Evolutionary conservation across 106 monocot species (phyloP).

Genomic region (Dendrobium chrysotoxum): DNA sequence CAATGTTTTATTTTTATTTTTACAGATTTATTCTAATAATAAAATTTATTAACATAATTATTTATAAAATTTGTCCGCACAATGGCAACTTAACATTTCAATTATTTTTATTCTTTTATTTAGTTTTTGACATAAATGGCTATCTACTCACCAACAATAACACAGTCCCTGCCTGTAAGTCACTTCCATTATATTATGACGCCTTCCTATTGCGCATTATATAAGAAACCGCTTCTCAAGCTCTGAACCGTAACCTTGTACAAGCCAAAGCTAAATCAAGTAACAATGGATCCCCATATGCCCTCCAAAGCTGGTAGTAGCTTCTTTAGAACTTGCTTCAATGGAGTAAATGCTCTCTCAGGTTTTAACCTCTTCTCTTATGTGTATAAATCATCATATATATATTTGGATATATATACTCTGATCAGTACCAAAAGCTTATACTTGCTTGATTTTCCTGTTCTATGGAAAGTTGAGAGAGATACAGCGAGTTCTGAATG

Average conservation of each 20-base stretch:
- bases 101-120: no score
- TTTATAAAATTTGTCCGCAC: no score
- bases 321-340: slow-evolving; percentile 70
- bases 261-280: neutral
- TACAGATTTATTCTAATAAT: no score
- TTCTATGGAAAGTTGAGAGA: no score
- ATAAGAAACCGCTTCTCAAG: neutral
- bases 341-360: slow-evolving; percentile 82
- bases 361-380: slow-evolving; percentile 25
- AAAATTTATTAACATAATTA: no score
- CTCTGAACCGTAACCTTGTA: neutral
- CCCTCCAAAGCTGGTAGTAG: slow-evolving; percentile 42
- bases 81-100: no score
- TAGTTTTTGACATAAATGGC: neutral
- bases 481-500: no score
- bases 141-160: slow-evolving; percentile 6
- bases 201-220: neutral
- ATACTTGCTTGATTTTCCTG: no score
- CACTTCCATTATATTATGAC: neutral
- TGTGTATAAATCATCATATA: neutral
- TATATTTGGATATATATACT: no score
- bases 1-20: no score
- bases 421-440: no score
- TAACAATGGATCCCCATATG: slow-evolving; percentile 16
- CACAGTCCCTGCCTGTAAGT: neutral